Conservation (phyloP, 179 eudicot genomes). For the Silene noctiflora region DNA sequence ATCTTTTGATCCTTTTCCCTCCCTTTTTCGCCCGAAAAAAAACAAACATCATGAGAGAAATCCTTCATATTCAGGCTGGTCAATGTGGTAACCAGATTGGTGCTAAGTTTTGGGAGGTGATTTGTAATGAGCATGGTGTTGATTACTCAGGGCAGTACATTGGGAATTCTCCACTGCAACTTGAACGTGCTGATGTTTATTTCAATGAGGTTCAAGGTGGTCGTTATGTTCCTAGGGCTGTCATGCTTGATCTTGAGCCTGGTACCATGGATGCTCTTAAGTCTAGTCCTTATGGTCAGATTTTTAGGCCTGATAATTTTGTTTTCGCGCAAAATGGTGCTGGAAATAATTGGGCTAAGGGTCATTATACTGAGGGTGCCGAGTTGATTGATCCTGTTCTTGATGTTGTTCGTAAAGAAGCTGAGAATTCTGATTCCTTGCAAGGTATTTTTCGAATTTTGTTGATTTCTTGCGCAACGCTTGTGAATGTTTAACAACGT, state of each 20-base stretch:
- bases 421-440: slow-evolving; percentile 63
- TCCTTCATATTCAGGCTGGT: slow-evolving; percentile 74
- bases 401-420: slow-evolving; percentile 73
- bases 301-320: slow-evolving; percentile 72
- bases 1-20: not conserved
- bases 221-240: slow-evolving; percentile 66
- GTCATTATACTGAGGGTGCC: slow-evolving; percentile 79
- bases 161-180: slow-evolving; percentile 39
- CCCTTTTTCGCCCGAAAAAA: not conserved
- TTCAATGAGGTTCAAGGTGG: slow-evolving; percentile 68
- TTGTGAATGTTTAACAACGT: not conserved
- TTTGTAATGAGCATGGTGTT: slow-evolving; percentile 69
- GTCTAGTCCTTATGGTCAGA: slow-evolving; percentile 55
- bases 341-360: slow-evolving; percentile 81
- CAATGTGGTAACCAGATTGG: slow-evolving; percentile 86
- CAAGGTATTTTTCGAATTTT: slow-evolving; percentile 37
- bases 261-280: slow-evolving; percentile 67
- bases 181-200: slow-evolving; percentile 67
- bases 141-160: slow-evolving; percentile 46
- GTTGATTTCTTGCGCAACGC: too few relatives aligned
- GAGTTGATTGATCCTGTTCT: slow-evolving; percentile 67
- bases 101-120: slow-evolving; percentile 73
- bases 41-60: slow-evolving; percentile 53
- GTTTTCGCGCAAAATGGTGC: slow-evolving; percentile 69
- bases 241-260: slow-evolving; percentile 65